Evolutionary conservation across 345 rosid species (phyloP).

Genomic region (Citrus glauca): DNA sequence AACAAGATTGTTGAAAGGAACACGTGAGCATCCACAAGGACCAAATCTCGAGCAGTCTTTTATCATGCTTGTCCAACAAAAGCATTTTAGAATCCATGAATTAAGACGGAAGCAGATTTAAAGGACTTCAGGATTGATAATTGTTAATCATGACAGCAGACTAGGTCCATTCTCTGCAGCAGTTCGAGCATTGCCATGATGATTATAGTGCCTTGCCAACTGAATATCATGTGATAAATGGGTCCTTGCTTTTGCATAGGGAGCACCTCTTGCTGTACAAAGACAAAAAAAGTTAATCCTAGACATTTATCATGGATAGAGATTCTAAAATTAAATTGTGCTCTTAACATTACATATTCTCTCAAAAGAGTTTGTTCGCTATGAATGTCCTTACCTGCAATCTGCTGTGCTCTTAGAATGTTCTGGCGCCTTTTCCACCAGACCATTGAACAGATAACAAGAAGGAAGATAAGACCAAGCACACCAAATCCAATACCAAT

Average conservation of each 20-base stretch:
- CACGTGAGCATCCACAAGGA: background rate
- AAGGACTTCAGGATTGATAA: background rate
- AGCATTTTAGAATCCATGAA: constrained; percentile 9
- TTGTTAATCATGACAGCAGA: constrained; percentile 50
- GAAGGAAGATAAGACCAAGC: constrained; percentile 44
- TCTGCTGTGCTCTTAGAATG: constrained; percentile 78
- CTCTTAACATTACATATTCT: background rate
- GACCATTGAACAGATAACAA: constrained; percentile 53
- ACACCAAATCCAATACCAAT: constrained; percentile 72
- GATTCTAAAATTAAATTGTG: background rate
- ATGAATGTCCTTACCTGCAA: constrained; percentile 55
- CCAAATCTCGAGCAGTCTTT: background rate
- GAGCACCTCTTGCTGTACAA: constrained; percentile 86
- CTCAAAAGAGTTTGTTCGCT: background rate
- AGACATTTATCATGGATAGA: background rate
- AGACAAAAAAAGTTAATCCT: constrained; percentile 2
- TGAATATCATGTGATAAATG: constrained; percentile 75
- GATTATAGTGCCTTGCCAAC: constrained; percentile 66
- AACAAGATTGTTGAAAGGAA: background rate
- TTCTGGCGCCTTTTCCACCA: constrained; percentile 95
- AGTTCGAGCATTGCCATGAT: constrained; percentile 61
- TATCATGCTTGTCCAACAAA: background rate
- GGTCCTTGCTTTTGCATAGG: constrained; percentile 95
- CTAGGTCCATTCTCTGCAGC: constrained; percentile 80
- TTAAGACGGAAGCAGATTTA: constrained; percentile 1